A percentile compares a stretch with the other conserved stretches of the same genome.
These are phyloP conservation scores for Pseudogymnoascus sp. DNA, from an alignment of 2,329 filamentous ascomycete species.

Conservation along the genomic window DNA sequence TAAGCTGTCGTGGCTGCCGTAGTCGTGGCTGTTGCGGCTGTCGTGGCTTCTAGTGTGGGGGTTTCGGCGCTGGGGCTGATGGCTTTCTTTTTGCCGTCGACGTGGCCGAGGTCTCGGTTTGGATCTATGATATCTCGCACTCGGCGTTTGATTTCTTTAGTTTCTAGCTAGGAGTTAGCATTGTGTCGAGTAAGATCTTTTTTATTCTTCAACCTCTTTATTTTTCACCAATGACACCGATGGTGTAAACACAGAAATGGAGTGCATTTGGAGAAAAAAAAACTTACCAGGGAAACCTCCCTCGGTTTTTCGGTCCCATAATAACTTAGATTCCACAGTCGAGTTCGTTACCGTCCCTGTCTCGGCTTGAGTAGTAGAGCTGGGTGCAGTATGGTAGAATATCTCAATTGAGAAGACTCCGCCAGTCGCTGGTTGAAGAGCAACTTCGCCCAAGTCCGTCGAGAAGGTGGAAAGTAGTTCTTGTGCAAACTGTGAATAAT, in stretches of 20 bases:
- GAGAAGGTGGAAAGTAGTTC: slow-evolving; percentile 91
- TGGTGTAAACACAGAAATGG: not conserved
- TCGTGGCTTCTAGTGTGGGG: not conserved
- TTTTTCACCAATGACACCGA: not conserved
- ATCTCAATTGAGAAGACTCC: slow-evolving; percentile 75
- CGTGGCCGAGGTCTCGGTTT: slow-evolving; percentile 68
- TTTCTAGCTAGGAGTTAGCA: slow-evolving; percentile 42
- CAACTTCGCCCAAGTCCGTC: slow-evolving; percentile 74
- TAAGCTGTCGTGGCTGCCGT: not conserved
- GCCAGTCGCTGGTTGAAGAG: slow-evolving; percentile 75
- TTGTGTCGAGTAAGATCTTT: not conserved
- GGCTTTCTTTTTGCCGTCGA: slow-evolving; percentile 36
- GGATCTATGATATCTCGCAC: slow-evolving; percentile 79
- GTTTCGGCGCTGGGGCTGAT: not conserved
- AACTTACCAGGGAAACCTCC: slow-evolving; percentile 71
- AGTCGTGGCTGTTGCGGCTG: not conserved
- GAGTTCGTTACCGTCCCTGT: slow-evolving; percentile 10
- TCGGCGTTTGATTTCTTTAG: slow-evolving; percentile 79
- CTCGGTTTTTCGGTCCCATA: slow-evolving; percentile 85
- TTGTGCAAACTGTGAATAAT: slow-evolving; percentile 64
- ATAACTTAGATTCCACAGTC: slow-evolving; percentile 36
- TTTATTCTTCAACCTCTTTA: not conserved
- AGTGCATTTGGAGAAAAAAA: slow-evolving; percentile 4
- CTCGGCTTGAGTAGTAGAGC: slow-evolving; percentile 11
- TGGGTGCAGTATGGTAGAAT: slow-evolving; percentile 28